Conservation (phyloP, 78 protist species). For the Dictyostelium firmibasis region DNA sequence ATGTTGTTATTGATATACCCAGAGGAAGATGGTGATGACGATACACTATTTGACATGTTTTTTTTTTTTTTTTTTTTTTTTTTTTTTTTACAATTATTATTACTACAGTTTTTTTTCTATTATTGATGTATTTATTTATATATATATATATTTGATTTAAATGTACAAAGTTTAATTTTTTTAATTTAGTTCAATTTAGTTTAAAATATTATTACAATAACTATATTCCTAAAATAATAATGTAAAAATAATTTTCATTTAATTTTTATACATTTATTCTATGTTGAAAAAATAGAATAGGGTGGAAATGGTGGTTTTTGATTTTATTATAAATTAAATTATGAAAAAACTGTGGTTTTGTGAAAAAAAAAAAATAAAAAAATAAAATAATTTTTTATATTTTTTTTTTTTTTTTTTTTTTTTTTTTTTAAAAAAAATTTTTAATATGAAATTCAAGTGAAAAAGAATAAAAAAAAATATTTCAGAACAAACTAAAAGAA, state of each 20-base stretch:
- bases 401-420: too few species aligned
- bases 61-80: neutral
- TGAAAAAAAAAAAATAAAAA: too few species aligned
- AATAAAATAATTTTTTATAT: too few species aligned
- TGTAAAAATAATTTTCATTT: neutral
- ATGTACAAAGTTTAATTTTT: neutral
- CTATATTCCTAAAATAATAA: too few species aligned
- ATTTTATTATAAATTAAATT: too few species aligned
- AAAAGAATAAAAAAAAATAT: neutral
- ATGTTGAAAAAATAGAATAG: neutral
- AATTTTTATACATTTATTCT: neutral
- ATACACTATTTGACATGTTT: neutral
- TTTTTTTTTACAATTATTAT: neutral
- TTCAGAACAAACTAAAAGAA: neutral
- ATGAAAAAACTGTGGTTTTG: neutral
- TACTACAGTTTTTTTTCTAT: neutral
- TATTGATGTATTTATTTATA: too few species aligned
- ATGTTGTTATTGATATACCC: neutral
- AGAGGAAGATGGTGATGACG: conserved; percentile 18
- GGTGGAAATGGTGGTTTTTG: neutral
- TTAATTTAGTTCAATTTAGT: too few species aligned
- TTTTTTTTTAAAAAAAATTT: too few species aligned
- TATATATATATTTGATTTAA: too few species aligned
- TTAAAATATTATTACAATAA: neutral
- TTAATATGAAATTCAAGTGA: neutral